Evolutionary conservation across 1,139 yeast genomes (phyloP).

Genomic region (Sugiyamaella castrensis): DNA sequence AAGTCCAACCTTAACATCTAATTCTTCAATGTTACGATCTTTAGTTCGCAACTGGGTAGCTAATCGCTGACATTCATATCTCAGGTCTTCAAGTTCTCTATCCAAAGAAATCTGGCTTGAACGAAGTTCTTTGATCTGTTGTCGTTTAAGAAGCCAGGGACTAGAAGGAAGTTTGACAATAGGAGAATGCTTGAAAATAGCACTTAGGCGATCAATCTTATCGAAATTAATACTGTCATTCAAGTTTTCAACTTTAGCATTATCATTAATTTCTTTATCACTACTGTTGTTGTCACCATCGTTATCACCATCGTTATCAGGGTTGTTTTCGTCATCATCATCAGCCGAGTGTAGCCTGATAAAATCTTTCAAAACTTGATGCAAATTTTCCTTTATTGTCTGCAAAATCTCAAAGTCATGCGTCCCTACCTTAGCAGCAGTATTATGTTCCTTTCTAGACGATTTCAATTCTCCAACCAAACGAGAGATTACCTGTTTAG

Average conservation of each 20-base stretch:
- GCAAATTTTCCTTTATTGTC: background rate
- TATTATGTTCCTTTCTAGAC: slow-evolving; percentile 1
- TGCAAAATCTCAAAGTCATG: background rate
- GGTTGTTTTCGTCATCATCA: too few relatives aligned
- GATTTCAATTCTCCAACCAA: slow-evolving; percentile 1
- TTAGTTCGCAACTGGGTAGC: slow-evolving; percentile 33
- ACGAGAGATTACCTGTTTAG: slow-evolving; percentile 1
- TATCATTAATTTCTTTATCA: slow-evolving; percentile 1
- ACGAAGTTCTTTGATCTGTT: slow-evolving; percentile 20
- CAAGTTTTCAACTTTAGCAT: background rate
- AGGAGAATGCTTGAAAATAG: too few relatives aligned
- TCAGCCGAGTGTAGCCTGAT: too few relatives aligned
- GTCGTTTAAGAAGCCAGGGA: slow-evolving; percentile 28
- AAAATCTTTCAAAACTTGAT: slow-evolving; percentile 1
- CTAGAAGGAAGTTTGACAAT: slow-evolving; percentile 9
- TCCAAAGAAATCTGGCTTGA: slow-evolving; percentile 22
- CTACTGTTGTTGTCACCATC: background rate
- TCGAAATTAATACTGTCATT: too few relatives aligned
- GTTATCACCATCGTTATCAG: background rate
- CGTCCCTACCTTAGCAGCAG: background rate
- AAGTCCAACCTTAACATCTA: slow-evolving; percentile 45
- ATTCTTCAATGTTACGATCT: slow-evolving; percentile 44
- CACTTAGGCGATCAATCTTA: too few relatives aligned
- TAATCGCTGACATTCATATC: slow-evolving; percentile 26
- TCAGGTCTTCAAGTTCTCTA: slow-evolving; percentile 26